phyloP scores from a whole-genome alignment of 208 protist genomes.

The Leishmania amazonensis region DNA sequence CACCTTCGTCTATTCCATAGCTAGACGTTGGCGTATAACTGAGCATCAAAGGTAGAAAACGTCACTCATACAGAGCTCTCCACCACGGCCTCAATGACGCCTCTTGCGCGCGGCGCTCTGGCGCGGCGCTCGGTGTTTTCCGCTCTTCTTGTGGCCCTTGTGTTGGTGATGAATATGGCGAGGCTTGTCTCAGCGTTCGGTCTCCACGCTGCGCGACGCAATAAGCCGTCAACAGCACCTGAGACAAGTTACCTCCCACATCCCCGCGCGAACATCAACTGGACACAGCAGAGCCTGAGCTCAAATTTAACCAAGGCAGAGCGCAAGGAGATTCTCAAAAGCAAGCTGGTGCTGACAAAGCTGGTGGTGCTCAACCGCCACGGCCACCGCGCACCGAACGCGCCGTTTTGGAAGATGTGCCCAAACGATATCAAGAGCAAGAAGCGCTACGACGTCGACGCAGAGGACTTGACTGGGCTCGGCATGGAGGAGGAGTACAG shows the following conservation, averaged over 20 bases:
- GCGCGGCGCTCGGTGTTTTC: background rate
- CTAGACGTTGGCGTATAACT: no score
- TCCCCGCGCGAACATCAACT: constrained; percentile 67
- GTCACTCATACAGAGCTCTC: background rate
- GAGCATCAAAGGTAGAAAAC: background rate
- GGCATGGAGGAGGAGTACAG: constrained; percentile 86
- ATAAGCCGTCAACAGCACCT: constrained; percentile 4
- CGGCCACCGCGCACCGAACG: constrained; percentile 81
- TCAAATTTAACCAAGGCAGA: constrained; percentile 41
- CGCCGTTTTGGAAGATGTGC: constrained; percentile 77
- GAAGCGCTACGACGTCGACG: constrained; percentile 53
- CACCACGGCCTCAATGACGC: background rate
- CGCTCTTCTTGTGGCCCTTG: constrained; percentile 8
- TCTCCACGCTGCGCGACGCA: background rate
- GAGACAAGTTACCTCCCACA: constrained; percentile 27
- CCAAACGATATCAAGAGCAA: constrained; percentile 58
- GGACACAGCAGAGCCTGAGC: constrained; percentile 40
- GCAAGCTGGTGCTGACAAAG: constrained; percentile 71
- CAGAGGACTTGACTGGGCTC: constrained; percentile 73
- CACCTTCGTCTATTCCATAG: background rate
- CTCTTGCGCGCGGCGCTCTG: background rate
- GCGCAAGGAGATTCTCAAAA: constrained; percentile 31
- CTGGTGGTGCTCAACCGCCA: constrained; percentile 81
- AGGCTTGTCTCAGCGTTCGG: constrained; percentile 17
- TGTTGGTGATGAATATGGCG: constrained; percentile 10